These are phyloP conservation scores for Aschersonia sp. DNA, from an alignment of 2,329 filamentous ascomycete genomes.

Conservation along the genomic window DNA sequence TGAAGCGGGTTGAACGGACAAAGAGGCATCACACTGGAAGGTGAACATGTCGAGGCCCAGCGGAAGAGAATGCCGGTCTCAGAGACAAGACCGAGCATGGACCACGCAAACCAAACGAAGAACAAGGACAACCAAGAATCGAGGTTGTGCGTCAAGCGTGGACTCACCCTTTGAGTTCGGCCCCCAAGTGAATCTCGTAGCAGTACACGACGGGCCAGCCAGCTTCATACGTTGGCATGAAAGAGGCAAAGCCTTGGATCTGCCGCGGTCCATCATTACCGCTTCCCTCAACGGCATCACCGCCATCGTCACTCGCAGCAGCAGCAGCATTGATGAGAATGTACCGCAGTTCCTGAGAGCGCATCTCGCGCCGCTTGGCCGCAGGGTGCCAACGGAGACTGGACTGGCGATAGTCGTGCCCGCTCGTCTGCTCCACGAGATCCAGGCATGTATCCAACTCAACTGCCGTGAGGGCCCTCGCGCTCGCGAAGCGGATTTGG, in stretches of 20 bases:
- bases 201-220: constrained; percentile 55
- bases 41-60: too few relatives aligned
- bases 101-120: too few relatives aligned
- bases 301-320: neutral
- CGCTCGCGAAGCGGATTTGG: constrained; percentile 25
- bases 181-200: constrained; percentile 60
- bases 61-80: too few relatives aligned
- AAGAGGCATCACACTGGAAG: too few relatives aligned
- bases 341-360: constrained; percentile 51
- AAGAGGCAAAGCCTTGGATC: constrained; percentile 44
- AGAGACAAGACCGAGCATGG: too few relatives aligned
- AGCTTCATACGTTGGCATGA: constrained; percentile 59
- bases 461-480: constrained; percentile 20
- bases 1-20: too few relatives aligned
- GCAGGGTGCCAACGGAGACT: constrained; percentile 46
- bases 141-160: too few relatives aligned
- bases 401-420: constrained; percentile 47
- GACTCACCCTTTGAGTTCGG: constrained; percentile 37
- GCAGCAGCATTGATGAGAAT: constrained; percentile 32
- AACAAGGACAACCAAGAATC: too few relatives aligned
- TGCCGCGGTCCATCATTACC: neutral
- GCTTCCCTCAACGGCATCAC: too few relatives aligned
- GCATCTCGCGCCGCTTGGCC: constrained; percentile 55
- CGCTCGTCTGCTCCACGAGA: constrained; percentile 49
- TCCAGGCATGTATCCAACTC: constrained; percentile 39